These are phyloP conservation scores for Coffea eugenioides DNA, from an alignment of 257 asterid species.

Conservation along the genomic window DNA sequence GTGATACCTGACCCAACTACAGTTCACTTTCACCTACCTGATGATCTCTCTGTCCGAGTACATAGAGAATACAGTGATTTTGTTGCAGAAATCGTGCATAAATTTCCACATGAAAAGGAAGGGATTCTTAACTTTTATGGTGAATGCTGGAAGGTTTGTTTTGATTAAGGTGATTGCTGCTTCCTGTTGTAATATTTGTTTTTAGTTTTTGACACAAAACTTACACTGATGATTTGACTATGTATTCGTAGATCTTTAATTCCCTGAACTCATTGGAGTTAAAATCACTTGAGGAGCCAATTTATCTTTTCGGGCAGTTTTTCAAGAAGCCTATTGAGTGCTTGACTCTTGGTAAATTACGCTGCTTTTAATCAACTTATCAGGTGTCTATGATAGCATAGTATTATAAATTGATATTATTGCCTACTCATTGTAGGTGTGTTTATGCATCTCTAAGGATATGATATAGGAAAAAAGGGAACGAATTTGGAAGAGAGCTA, in stretches of 20 bases:
- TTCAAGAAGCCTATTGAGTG: constrained; percentile 89
- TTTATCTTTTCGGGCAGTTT: constrained; percentile 89
- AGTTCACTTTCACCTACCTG: constrained; percentile 90
- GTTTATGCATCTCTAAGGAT: neutral
- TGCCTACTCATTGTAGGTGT: neutral
- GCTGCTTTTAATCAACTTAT: constrained; percentile 7
- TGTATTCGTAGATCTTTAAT: constrained; percentile 69
- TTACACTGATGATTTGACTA: constrained; percentile 31
- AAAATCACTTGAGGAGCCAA: constrained; percentile 95
- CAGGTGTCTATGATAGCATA: neutral
- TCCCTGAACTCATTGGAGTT: constrained; percentile 89
- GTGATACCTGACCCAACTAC: constrained; percentile 98
- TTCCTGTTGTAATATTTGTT: constrained; percentile 28
- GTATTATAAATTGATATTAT: neutral
- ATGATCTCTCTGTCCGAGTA: constrained; percentile 76
- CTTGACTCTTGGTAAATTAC: constrained; percentile 77
- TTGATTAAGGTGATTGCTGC: constrained; percentile 45
- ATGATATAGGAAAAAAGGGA: neutral
- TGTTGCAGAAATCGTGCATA: constrained; percentile 65
- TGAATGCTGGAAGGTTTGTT: constrained; percentile 96
- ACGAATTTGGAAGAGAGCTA: neutral
- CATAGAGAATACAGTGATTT: constrained; percentile 77
- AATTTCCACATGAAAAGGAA: constrained; percentile 85
- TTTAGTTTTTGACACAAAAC: constrained; percentile 19
- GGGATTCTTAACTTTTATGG: constrained; percentile 84